A percentile compares a stretch with the other conserved stretches of the same genome.
Conservation (phyloP, 768 basidiomycete genomes). For the Tulasnella sp. region DNA sequence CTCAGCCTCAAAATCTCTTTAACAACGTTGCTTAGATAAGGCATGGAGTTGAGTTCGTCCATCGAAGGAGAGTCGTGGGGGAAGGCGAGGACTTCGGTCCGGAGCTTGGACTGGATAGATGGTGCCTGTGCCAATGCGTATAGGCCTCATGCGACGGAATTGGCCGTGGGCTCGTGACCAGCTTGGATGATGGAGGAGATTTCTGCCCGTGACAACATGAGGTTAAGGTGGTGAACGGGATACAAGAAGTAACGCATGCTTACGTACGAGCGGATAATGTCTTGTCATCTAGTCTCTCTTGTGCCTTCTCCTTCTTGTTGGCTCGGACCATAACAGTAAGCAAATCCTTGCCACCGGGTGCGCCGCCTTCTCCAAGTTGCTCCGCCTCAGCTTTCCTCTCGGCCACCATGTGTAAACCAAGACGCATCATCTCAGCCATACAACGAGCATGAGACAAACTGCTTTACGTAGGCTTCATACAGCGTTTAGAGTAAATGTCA, state of each 20-base stretch:
- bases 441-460: background rate
- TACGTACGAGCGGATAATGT: conserved; percentile 40
- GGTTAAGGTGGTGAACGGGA: no score
- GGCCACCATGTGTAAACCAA: conserved; percentile 19
- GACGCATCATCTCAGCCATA: background rate
- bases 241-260: no score
- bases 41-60: conserved; percentile 25
- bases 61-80: conserved; percentile 12
- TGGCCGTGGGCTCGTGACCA: conserved; percentile 25
- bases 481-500: background rate
- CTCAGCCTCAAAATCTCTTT: conserved; percentile 41
- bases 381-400: conserved; percentile 25
- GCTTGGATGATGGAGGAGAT: conserved; percentile 51
- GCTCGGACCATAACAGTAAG: conserved; percentile 38
- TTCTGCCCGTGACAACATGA: conserved; percentile 24
- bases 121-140: conserved; percentile 30
- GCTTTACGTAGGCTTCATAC: background rate
- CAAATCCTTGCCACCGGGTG: conserved; percentile 34
- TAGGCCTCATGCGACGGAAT: background rate
- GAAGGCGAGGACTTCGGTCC: conserved; percentile 28
- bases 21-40: conserved; percentile 26
- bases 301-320: conserved; percentile 49
- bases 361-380: background rate
- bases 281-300: conserved; percentile 46
- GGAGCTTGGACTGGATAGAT: conserved; percentile 43